These are phyloP conservation scores for Coemansia furcata DNA, from an alignment of 192 early-diverging fungal species.

Conservation along the genomic window DNA sequence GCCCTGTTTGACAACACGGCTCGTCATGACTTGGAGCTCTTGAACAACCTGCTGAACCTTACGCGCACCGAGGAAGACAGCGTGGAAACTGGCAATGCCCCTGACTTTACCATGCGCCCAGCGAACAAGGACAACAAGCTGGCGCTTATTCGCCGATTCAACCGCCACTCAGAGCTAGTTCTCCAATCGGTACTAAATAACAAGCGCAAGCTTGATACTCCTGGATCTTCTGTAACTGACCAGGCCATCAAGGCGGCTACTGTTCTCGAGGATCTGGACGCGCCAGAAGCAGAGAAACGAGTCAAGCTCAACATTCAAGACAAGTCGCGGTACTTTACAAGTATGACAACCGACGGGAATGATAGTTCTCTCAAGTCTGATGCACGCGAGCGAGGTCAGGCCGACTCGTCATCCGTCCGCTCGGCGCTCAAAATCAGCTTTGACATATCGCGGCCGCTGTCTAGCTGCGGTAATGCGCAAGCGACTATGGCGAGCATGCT, in stretches of 20 bases:
- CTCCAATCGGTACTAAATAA: slow-evolving; percentile 53
- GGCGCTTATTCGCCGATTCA: slow-evolving; percentile 82
- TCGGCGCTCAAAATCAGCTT: slow-evolving; percentile 22
- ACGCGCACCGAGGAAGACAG: slow-evolving; percentile 80
- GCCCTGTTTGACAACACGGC: slow-evolving; percentile 49
- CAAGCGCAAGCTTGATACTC: slow-evolving; percentile 20
- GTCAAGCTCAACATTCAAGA: slow-evolving; percentile 74
- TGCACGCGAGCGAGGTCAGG: not conserved
- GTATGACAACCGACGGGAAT: slow-evolving; percentile 44
- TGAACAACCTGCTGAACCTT: slow-evolving; percentile 75
- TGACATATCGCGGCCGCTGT: slow-evolving; percentile 30
- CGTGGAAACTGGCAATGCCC: slow-evolving; percentile 70
- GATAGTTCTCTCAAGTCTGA: not conserved
- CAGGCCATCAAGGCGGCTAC: slow-evolving; percentile 60
- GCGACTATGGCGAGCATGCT: slow-evolving; percentile 25
- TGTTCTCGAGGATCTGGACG: slow-evolving; percentile 67
- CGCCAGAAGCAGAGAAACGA: slow-evolving; percentile 45
- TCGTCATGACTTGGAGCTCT: slow-evolving; percentile 55
- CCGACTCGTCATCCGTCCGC: slow-evolving; percentile 1
- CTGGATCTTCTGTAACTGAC: slow-evolving; percentile 8
- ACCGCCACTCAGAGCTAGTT: slow-evolving; percentile 83
- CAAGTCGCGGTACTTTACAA: slow-evolving; percentile 73
- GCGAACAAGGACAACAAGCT: slow-evolving; percentile 61
- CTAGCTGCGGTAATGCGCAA: slow-evolving; percentile 29
- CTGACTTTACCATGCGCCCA: slow-evolving; percentile 81